Base-by-base conservation (phyloP, 2,329 filamentous ascomycete species). In the Lachnellula subtilissima region DNA sequence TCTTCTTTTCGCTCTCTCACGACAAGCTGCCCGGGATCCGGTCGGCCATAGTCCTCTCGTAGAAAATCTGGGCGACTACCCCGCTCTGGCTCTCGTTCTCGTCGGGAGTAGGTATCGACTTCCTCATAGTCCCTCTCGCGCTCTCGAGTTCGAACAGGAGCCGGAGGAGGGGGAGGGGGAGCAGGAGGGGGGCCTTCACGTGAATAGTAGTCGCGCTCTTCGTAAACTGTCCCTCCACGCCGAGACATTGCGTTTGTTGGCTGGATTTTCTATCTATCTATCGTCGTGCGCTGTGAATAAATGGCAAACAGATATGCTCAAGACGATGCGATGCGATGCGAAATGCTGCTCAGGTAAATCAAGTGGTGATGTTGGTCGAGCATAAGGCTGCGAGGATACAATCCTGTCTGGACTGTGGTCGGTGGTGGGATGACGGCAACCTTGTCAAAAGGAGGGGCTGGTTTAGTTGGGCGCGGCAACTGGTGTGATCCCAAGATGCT, bases 121-220 rank as follows among this genome's bases (percentile, higher is more conserved):
- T 68, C 67, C 53, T 69, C 66, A 40, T 60, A 63, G 39, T 67
- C 65, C 48, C 65, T 56, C 40, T 67, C 65, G 46, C 65, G 60
- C 8, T 62, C 60, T 47, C 63, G 58, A 9, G 59, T 61, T 42
- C 64, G 63, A 19, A 65, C 56, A 6, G 51, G 51, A 36, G 62
- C 55, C 37, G 57, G 48, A 23, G 49, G 36, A 23, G 42, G 58
- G 12, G 39, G 58, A 36, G 62, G 57, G 40, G 63, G 57, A 35
- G 62, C 50, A 36, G 62, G 57, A 43, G 63, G 57, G 37, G 63
- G 52, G 46, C 54, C 54, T 45, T 61, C 61, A 25, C 65, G 63
- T 46, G 56, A 56, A 54, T 67, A 67, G 51, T 62, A 66, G 46
- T 67, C 63, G 46, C 61, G 61, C 46, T 68, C 67, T 42, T 68